Base-by-base conservation (phyloP, 495 filamentous ascomycete species). In the Bryoglossum gracile region DNA sequence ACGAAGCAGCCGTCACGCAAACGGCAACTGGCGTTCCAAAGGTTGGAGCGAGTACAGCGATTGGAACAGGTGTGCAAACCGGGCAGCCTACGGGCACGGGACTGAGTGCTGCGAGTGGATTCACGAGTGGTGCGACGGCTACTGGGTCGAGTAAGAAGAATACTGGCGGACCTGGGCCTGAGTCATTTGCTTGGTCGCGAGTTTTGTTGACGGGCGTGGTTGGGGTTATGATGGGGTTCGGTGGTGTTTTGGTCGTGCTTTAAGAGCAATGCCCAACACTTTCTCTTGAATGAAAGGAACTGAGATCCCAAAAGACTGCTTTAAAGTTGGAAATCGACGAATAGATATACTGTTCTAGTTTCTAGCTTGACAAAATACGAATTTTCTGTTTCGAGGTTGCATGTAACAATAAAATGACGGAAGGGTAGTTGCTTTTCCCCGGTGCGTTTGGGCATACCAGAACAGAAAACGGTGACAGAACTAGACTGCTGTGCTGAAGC, bases 211-310 rank as follows among this genome's bases (percentile, higher is more conserved):
- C 68, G 47, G 66, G 56, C 1, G 32, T 63, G 2, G 64, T 60
- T 22, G 64, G 71, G 54, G 38, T 57, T 28, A 32, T 72, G 23
- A 61, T 65, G 53, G 57, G 65, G 50, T 14, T 73, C 16, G 68
- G 69, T 8, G 68, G 69, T 16, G 71, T 59, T 13, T 56, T 74
- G 41, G 34, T 44, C 0, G 41, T 46, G 6, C 26, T 54, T 23
- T 59, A 48, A 30, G 35, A 17, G 28, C 8, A 23, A 19, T 36
- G 22, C 14, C 18, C 13, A 21, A 14, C n/a, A 6, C 3, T 23
- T 28, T 8, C 37, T 8, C 17, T 1, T n/a, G n/a, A n/a, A n/a
- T n/a, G n/a, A n/a, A n/a, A n/a, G n/a, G n/a, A n/a, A n/a, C n/a
- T n/a, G n/a, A n/a, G n/a, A n/a, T n/a, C n/a, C n/a, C n/a, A n/a